phyloP scores from a whole-genome alignment of 305 asterid species.

The Plantago coronopus region DNA sequence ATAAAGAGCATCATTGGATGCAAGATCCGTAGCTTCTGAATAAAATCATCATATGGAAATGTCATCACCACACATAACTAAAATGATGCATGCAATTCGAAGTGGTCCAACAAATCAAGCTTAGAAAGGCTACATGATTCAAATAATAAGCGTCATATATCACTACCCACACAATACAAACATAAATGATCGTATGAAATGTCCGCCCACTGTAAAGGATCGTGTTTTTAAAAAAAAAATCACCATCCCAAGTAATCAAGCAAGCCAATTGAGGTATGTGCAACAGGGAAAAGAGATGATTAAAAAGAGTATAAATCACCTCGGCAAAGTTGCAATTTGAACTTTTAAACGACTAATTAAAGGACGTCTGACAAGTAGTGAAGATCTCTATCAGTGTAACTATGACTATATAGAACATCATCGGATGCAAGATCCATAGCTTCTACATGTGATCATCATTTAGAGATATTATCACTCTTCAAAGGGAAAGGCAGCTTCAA shows the following conservation, averaged over 20 bases:
- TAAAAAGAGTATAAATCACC: conserved; percentile 27
- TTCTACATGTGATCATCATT: conserved; percentile 39
- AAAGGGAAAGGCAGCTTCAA: not conserved
- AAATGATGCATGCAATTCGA: too few relatives aligned
- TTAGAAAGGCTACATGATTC: too few relatives aligned
- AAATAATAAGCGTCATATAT: too few relatives aligned
- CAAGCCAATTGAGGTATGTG: not conserved
- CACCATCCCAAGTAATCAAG: not conserved
- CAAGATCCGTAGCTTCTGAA: conserved; percentile 40
- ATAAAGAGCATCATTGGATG: conserved; percentile 39
- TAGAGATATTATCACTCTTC: conserved; percentile 32
- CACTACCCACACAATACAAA: not conserved
- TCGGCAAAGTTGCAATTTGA: conserved; percentile 46
- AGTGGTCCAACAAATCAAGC: not conserved
- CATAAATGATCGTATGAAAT: not conserved
- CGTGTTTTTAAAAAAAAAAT: not conserved
- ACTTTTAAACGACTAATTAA: not conserved
- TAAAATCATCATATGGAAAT: conserved; percentile 48
- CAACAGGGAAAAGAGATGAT: conserved; percentile 41
- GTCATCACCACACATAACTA: conserved; percentile 13
- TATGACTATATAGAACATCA: conserved; percentile 56
- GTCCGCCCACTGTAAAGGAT: not conserved
- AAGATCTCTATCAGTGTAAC: conserved; percentile 61
- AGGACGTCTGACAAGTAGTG: not conserved
- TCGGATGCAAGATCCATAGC: conserved; percentile 45